A percentile compares a stretch with the other conserved stretches of the same genome.
Conservation (phyloP, 768 basidiomycete species). For the Gelatoporia subvermispora region DNA sequence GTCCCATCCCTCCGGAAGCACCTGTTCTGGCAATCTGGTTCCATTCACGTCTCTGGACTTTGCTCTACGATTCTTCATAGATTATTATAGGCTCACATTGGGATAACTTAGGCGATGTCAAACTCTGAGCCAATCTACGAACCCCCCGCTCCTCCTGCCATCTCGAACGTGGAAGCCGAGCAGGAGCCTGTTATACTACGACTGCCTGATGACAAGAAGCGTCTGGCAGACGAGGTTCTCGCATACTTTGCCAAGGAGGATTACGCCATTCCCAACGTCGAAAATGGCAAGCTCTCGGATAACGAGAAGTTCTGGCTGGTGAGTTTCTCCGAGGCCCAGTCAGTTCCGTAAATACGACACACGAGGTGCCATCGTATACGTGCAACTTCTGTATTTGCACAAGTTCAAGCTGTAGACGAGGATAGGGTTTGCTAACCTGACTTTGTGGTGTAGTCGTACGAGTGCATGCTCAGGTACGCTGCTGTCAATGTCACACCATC, state of each 20-base stretch:
- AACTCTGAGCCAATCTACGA: conserved; percentile 12
- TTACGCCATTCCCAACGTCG: conserved; percentile 48
- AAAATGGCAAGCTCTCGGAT: conserved; percentile 45
- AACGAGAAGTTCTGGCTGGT: conserved; percentile 78
- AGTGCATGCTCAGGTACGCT: conserved; percentile 62
- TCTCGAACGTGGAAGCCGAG: conserved; percentile 9
- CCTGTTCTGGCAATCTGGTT: no score
- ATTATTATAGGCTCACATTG: no score
- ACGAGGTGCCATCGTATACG: no score
- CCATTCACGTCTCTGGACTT: no score
- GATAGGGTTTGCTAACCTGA: no score
- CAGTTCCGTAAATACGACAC: no score
- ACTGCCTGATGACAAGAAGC: conserved; percentile 41
- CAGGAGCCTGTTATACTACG: conserved; percentile 21
- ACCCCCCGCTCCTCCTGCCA: conserved; percentile 13
- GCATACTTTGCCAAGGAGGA: conserved; percentile 50
- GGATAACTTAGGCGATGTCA: no score
- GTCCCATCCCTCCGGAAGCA: no score
- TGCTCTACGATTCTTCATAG: no score
- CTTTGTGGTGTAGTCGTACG: conserved; percentile 26
- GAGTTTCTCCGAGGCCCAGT: no score
- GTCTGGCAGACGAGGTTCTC: conserved; percentile 49
- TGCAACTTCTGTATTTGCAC: no score
- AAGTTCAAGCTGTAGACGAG: no score
- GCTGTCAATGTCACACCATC: neutral